Percentiles rank a stretch among this genome's conserved stretches.
Evolutionary conservation across 495 filamentous ascomycete genomes (phyloP).

Genomic region (Neurospora cerealis): DNA sequence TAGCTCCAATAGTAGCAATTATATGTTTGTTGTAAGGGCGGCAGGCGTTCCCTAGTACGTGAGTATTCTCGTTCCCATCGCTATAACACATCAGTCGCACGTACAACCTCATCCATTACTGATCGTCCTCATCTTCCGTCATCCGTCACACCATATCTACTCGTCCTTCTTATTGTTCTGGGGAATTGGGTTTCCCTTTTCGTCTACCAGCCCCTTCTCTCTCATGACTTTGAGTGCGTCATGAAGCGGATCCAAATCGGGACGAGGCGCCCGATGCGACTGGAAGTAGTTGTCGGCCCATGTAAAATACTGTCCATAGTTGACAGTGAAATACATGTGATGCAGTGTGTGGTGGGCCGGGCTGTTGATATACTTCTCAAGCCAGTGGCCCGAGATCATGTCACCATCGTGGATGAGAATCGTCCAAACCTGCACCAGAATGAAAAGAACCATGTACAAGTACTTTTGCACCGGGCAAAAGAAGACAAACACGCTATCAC

Average conservation of each 20-base stretch:
- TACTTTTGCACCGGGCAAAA: constrained; percentile 16
- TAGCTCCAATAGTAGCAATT: not conserved
- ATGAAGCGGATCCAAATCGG: constrained; percentile 12
- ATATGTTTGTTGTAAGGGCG: not conserved
- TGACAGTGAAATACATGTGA: constrained; percentile 19
- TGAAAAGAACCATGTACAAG: constrained; percentile 14
- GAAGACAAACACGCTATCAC: constrained; percentile 12
- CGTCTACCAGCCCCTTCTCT: constrained; percentile 14
- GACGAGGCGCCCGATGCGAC: constrained; percentile 9
- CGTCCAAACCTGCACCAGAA: constrained; percentile 14
- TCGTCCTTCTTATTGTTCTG: constrained; percentile 4
- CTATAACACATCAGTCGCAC: not conserved
- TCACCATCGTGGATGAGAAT: constrained; percentile 17
- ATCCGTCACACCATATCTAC: not conserved
- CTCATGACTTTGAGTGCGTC: constrained; percentile 12
- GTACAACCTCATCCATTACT: not conserved
- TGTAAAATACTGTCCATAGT: constrained; percentile 18
- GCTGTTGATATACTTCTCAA: constrained; percentile 16
- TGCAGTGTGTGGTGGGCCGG: constrained; percentile 16
- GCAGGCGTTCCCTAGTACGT: not conserved
- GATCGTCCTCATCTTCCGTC: not conserved
- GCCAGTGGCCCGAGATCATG: constrained; percentile 17
- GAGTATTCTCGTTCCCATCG: not conserved
- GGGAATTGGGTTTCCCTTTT: constrained; percentile 13
- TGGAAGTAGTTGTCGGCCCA: constrained; percentile 15